These are phyloP conservation scores for Butyriboletus appendiculatus DNA, from an alignment of 1,284 basidiomycete genomes.

Conservation along the genomic window DNA sequence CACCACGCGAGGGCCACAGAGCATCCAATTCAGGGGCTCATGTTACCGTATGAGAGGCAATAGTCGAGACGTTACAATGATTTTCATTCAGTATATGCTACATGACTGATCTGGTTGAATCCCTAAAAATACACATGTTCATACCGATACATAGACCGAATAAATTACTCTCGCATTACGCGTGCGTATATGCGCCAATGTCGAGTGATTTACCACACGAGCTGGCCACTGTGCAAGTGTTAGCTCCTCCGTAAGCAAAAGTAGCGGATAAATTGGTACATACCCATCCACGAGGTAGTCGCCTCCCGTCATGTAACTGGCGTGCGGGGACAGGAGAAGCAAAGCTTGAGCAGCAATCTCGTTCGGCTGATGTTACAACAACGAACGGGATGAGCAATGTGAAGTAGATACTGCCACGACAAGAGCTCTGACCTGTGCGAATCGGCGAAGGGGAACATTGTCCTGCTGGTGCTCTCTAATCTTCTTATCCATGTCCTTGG, in stretches of 20 bases:
- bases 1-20: no score
- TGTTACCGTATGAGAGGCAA: no score
- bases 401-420: neutral
- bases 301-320: constrained; percentile 46
- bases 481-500: constrained; percentile 35
- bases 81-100: no score
- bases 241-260: neutral
- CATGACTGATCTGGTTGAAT: no score
- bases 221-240: constrained; percentile 32
- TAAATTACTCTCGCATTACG: neutral
- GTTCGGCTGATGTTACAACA: constrained; percentile 31
- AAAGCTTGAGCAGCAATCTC: constrained; percentile 47
- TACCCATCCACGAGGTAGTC: constrained; percentile 47
- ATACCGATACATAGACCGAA: neutral
- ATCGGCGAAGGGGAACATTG: constrained; percentile 43
- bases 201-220: constrained; percentile 35
- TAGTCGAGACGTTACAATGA: no score
- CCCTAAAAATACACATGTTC: constrained; percentile 13
- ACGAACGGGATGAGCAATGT: neutral
- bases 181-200: rapidly evolving
- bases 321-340: constrained; percentile 43
- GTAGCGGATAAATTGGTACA: constrained; percentile 2
- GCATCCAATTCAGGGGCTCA: no score
- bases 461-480: constrained; percentile 37
- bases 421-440: constrained; percentile 36